Evolutionary conservation across 2,329 filamentous ascomycete genomes (phyloP), one percentile per base, ranked within the genome.

Genomic region (Pestalotiopsis sp.): DNA sequence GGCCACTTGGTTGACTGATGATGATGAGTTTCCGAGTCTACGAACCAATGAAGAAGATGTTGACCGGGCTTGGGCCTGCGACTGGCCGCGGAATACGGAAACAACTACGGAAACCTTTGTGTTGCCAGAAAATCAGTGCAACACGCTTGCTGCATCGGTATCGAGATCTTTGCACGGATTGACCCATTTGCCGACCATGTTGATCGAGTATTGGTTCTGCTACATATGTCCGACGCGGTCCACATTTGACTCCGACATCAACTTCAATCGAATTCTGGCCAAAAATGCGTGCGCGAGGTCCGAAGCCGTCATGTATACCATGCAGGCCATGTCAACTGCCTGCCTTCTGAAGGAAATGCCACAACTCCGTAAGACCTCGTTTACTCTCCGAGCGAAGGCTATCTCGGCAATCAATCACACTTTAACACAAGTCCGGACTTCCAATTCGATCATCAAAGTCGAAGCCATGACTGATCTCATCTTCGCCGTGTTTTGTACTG

Each of bases 231-330:
- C 52, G 9, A 57, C n/a, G n/a, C 52, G 52, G 52, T 57, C 52
- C 52, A 57, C 52, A 57, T 57, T 57, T 57, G 52, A 57, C 52
- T 57, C 52, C 7, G 52, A 57, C 23, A 57, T 57, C n/a, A 57
- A 57, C 52, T 57, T 20, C 23, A 57, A 57, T 57, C 52, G 52
- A 20, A 20, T 20, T 11, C 52, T 57, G 52, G 52, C 52, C 23
- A 20, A 25, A 13, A 57, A 57, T 25, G 23, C 52, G 4, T 20
- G n/a, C 4, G 23, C n/a, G n/a, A 57, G n/a, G 52, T 17, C 52
- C n/a, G 52, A 20, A 25, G 52, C 52, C n/a, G 52, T 57, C 52
- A 20, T 57, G n/a, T 57, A 57, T 57, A 57, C 52, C 23, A 57
- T 57, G 52, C 52, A 57, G 23, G 14, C 23, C 52, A 57, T 57